Conservation (phyloP, 1,139 yeast species). For the Yamadazyma taylorii region DNA sequence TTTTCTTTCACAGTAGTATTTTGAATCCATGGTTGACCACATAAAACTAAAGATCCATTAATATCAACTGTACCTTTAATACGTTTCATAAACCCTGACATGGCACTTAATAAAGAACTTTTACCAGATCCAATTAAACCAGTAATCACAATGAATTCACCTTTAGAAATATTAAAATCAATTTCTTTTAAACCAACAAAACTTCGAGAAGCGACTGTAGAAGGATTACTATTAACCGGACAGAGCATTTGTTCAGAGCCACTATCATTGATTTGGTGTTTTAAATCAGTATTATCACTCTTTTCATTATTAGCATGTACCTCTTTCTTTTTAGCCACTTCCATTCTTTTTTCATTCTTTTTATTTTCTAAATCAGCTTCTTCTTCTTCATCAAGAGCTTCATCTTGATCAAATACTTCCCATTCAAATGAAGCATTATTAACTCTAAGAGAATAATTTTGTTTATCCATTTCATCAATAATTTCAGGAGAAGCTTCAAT, state of each 20-base stretch:
- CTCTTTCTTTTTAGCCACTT: constrained; percentile 1
- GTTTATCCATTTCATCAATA: constrained; percentile 19
- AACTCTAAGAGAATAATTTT: constrained; percentile 27
- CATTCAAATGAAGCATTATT: constrained; percentile 32
- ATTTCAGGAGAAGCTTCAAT: constrained; percentile 9
- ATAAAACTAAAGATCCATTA: constrained; percentile 42
- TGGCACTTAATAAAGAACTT: constrained; percentile 53
- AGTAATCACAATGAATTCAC: constrained; percentile 67
- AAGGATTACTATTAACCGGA: constrained; percentile 2
- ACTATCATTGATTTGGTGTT: constrained; percentile 1
- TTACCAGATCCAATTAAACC: constrained; percentile 78
- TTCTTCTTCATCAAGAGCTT: constrained; percentile 14
- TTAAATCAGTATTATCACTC: background rate
- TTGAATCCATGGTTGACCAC: constrained; percentile 56
- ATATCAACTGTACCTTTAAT: constrained; percentile 38
- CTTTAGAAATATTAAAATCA: constrained; percentile 44
- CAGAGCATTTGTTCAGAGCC: background rate
- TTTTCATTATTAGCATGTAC: constrained; percentile 1
- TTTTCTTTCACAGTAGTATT: constrained; percentile 43
- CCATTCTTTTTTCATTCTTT: constrained; percentile 1
- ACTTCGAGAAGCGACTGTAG: constrained; percentile 3
- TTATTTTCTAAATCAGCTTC: constrained; percentile 5
- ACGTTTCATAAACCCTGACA: constrained; percentile 58
- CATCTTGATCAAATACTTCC: constrained; percentile 39
- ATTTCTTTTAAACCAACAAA: constrained; percentile 41